Conservation (phyloP, 768 basidiomycete genomes). For the Serendipita vermifera region DNA sequence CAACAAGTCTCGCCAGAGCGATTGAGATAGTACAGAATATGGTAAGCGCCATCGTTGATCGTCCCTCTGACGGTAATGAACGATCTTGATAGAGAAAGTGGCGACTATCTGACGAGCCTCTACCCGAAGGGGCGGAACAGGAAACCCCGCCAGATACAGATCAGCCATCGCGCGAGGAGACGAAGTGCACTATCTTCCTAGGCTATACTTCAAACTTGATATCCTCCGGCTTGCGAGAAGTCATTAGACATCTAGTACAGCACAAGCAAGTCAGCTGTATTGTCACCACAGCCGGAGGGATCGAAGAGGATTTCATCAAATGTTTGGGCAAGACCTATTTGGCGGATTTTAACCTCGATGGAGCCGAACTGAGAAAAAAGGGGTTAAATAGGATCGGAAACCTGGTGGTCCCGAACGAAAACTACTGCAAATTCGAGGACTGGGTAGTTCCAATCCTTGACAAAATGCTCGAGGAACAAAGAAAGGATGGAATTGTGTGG, state of each 20-base stretch:
- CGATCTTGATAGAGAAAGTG: slow-evolving; percentile 51
- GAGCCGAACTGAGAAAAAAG: slow-evolving; percentile 67
- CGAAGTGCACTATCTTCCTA: slow-evolving; percentile 78
- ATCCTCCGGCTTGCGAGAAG: slow-evolving; percentile 89
- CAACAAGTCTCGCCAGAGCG: slow-evolving; percentile 79
- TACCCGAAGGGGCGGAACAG: slow-evolving; percentile 56
- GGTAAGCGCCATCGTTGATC: slow-evolving; percentile 35
- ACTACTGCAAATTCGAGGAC: slow-evolving; percentile 98
- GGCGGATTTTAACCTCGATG: slow-evolving; percentile 84
- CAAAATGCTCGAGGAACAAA: slow-evolving; percentile 80
- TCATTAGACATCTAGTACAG: slow-evolving; percentile 85
- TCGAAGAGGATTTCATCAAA: slow-evolving; percentile 98
- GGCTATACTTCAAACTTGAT: slow-evolving; percentile 99
- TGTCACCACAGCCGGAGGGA: slow-evolving; percentile 95
- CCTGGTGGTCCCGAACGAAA: slow-evolving; percentile 90
- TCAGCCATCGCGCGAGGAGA: slow-evolving; percentile 41
- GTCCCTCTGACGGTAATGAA: background rate
- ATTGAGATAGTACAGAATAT: slow-evolving; percentile 87
- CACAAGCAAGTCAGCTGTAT: slow-evolving; percentile 79
- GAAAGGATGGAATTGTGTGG: slow-evolving; percentile 57
- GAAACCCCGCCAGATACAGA: slow-evolving; percentile 39
- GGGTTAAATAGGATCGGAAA: slow-evolving; percentile 99
- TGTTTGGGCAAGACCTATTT: slow-evolving; percentile 95
- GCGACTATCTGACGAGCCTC: slow-evolving; percentile 77
- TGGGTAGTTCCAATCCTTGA: slow-evolving; percentile 96